A percentile compares a stretch with the other conserved stretches of the same genome.
Conservation (phyloP, 2,329 filamentous ascomycete species). For the Lanzia echinophila region DNA sequence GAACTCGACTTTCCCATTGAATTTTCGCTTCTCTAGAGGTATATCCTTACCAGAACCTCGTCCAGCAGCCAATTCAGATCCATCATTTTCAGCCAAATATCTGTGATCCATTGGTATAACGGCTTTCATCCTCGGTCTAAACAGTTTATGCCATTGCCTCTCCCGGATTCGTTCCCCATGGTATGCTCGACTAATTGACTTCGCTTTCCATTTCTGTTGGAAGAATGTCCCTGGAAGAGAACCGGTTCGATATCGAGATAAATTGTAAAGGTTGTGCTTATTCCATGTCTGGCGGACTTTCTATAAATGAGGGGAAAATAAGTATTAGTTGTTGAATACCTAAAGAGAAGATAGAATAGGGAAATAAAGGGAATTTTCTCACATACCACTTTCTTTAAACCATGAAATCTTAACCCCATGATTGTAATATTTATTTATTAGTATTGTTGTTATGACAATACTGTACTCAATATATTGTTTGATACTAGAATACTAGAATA, state of each 20-base stretch:
- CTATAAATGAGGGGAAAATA: conserved; percentile 39
- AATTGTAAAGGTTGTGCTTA: conserved; percentile 93
- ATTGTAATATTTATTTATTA: not conserved
- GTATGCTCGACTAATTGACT: conserved; percentile 75
- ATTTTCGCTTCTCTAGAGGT: conserved; percentile 18
- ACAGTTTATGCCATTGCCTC: conserved; percentile 90
- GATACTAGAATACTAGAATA: too few relatives aligned
- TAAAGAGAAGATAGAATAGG: not conserved
- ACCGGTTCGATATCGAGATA: conserved; percentile 49
- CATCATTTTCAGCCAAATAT: conserved; percentile 76
- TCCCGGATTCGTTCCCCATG: conserved; percentile 94
- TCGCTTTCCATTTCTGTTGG: conserved; percentile 96
- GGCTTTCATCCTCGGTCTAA: conserved; percentile 70
- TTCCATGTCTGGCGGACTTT: conserved; percentile 96
- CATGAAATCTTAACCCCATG: conserved; percentile 11
- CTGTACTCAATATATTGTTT: too few relatives aligned
- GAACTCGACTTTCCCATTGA: conserved; percentile 36
- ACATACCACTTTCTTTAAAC: conserved; percentile 9
- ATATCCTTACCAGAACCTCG: conserved; percentile 61
- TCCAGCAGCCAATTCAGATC: conserved; percentile 74
- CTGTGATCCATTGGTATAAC: conserved; percentile 78
- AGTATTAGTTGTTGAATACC: not conserved
- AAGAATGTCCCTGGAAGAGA: conserved; percentile 64
- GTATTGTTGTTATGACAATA: not conserved
- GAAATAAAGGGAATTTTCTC: not conserved